Percentiles rank a stretch among this genome's conserved stretches.
Evolutionary conservation across 2,329 filamentous ascomycete genomes (phyloP).

Genomic region (Berkeleyomyces basicola): DNA sequence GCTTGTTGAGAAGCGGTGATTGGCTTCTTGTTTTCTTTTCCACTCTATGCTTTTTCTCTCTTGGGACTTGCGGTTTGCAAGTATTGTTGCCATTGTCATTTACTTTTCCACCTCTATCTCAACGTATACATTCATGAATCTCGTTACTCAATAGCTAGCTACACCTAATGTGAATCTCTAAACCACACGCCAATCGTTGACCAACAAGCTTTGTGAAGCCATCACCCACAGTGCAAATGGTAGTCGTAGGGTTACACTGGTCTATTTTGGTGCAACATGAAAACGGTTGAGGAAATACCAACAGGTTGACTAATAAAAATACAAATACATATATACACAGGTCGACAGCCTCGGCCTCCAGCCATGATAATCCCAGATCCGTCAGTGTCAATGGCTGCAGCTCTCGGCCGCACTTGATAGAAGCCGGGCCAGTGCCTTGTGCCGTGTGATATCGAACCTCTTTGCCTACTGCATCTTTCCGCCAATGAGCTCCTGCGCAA

Average conservation of each 20-base stretch:
- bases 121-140: too few relatives aligned
- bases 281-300: not conserved
- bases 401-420: not conserved
- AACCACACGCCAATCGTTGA: too few relatives aligned
- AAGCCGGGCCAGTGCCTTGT: not conserved
- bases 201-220: too few relatives aligned
- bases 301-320: not conserved
- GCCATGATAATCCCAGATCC: not conserved
- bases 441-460: conserved; percentile 12
- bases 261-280: not conserved
- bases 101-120: not conserved
- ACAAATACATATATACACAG: conserved; percentile 8
- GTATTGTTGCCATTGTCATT: not conserved
- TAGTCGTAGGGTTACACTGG: not conserved
- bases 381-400: not conserved
- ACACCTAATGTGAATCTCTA: too few relatives aligned
- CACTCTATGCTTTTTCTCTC: not conserved
- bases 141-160: too few relatives aligned
- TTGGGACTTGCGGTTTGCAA: not conserved
- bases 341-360: not conserved
- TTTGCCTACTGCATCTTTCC: conserved; percentile 33
- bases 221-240: too few relatives aligned
- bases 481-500: conserved; percentile 43
- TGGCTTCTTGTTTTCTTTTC: not conserved
- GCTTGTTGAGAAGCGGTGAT: conserved; percentile 59